Percentiles rank a stretch among this genome's conserved stretches.
Evolutionary conservation across 495 filamentous ascomycete species (phyloP).

Genomic region (Penicillium argentinense): DNA sequence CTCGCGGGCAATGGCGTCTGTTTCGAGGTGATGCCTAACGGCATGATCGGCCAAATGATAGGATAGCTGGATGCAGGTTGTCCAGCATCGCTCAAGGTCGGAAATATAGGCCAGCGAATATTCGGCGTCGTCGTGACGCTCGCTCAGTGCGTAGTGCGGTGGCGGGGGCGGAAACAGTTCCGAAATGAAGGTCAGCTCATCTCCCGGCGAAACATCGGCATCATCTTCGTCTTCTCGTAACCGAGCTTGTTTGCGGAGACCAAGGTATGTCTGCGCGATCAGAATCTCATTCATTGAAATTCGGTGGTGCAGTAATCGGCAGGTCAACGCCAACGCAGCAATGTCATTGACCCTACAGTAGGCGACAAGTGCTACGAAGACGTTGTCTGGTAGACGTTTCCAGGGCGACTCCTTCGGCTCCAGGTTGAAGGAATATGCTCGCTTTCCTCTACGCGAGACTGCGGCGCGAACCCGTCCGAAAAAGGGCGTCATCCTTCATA

Average conservation of each 20-base stretch:
- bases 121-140: conserved; percentile 19
- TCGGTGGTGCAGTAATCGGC: conserved; percentile 21
- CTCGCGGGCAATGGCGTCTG: conserved; percentile 12
- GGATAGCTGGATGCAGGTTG: conserved; percentile 28
- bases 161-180: conserved; percentile 32
- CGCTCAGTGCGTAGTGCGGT: conserved; percentile 21
- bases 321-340: conserved; percentile 19
- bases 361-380: conserved; percentile 21
- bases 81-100: conserved; percentile 29
- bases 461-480: conserved; percentile 14
- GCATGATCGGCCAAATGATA: conserved; percentile 28
- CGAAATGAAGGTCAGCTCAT: conserved; percentile 30
- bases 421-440: neutral
- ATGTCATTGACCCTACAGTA: conserved; percentile 25
- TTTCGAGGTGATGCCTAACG: conserved; percentile 27
- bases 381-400: conserved; percentile 23
- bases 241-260: conserved; percentile 8
- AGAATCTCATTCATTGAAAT: conserved; percentile 22
- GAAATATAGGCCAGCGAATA: conserved; percentile 32
- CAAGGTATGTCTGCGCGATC: conserved; percentile 27
- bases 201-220: conserved; percentile 15
- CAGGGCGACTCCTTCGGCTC: conserved; percentile 13
- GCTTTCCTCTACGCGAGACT: conserved; percentile 17
- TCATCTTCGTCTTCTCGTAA: neutral
- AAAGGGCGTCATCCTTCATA: conserved; percentile 15